These are phyloP conservation scores for Akanthomyces dipterigenus DNA, from an alignment of 2,329 filamentous ascomycete genomes.

Conservation along the genomic window DNA sequence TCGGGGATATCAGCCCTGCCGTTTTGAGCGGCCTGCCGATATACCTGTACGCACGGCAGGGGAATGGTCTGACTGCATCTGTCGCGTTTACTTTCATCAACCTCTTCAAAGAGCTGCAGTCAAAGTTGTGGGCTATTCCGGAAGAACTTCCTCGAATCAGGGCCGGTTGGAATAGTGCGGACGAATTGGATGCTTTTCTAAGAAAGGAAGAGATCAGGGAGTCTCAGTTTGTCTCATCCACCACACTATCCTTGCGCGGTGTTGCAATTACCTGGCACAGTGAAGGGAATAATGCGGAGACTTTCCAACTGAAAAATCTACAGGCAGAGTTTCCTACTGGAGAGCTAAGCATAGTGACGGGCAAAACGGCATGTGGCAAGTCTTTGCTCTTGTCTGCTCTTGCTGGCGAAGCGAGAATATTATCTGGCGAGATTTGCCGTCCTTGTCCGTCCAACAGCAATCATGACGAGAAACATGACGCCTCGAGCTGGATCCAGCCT, in stretches of 20 bases:
- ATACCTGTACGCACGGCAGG: neutral
- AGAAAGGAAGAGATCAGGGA: neutral
- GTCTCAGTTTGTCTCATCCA: neutral
- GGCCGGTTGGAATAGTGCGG: slow-evolving; percentile 7
- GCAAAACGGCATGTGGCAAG: slow-evolving; percentile 13
- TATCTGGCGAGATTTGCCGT: slow-evolving; percentile 8
- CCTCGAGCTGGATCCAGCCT: neutral
- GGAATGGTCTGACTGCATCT: neutral
- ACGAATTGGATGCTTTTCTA: slow-evolving; percentile 10
- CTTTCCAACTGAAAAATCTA: slow-evolving; percentile 3
- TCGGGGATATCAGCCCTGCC: slow-evolving; percentile 7
- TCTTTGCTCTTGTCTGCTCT: slow-evolving; percentile 9
- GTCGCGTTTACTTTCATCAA: slow-evolving; percentile 13
- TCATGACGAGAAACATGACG: neutral
- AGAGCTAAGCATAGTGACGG: slow-evolving; percentile 11
- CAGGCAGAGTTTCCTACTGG: slow-evolving; percentile 8
- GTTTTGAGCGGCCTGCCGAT: slow-evolving; percentile 8
- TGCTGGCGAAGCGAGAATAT: slow-evolving; percentile 7
- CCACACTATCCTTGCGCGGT: neutral
- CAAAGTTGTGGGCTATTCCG: slow-evolving; percentile 1
- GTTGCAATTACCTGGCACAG: neutral
- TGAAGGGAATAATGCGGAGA: neutral
- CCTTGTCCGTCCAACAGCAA: neutral
- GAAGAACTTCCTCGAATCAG: neutral
- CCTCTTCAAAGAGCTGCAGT: slow-evolving; percentile 11